Evolutionary conservation across 1,284 basidiomycete genomes (phyloP), one percentile per base, ranked within the genome.

Genomic region (Caloboletus firmus): DNA sequence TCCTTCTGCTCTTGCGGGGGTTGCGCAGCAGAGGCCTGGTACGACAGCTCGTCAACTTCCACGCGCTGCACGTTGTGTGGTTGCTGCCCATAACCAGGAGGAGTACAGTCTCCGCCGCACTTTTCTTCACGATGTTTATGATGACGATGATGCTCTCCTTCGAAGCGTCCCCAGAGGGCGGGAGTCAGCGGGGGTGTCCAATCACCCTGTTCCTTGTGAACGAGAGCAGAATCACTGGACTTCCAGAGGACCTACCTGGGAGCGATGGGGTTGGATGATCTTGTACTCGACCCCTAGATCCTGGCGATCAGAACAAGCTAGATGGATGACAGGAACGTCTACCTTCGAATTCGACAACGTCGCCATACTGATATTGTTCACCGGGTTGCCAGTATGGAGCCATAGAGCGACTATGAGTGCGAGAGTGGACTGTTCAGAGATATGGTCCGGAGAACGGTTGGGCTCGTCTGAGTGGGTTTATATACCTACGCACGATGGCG

Each of bases 251-350:
- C 67, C 43, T 53, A 81, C 85, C 77, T 88, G 84, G 26, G 87
- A 87, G 45, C 68, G 72, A 70, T 91, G 88, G 13, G 84, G 73
- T 65, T 89, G 86, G 60, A 89, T 81, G 71, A 84, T 84, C 69
- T 81, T 84, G 75, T 89, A 91, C 48, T 69, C 72, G 58, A 72
- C 67, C 30, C 80, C 86, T 89, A 59, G 43, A 50, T 51, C 46
- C 9, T 34, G 17, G 37, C 13, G 46, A 56, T 70, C 49, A 63
- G 55, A 52, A 30, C 45, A 42, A 39, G 39, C n/a, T 30, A 13
- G 40, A 47, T 2, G 17, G 20, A n/a, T 7, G 41, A 32, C 28
- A 41, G 18, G 35, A 13, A 18, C 32, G 51, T 61, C 24, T 54
- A 81, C 88, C 83, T 64, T 86, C 60, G 64, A 76, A 89, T 50